phyloP scores from a whole-genome alignment of 495 filamentous ascomycete genomes.

The Tuber aestivum region DNA sequence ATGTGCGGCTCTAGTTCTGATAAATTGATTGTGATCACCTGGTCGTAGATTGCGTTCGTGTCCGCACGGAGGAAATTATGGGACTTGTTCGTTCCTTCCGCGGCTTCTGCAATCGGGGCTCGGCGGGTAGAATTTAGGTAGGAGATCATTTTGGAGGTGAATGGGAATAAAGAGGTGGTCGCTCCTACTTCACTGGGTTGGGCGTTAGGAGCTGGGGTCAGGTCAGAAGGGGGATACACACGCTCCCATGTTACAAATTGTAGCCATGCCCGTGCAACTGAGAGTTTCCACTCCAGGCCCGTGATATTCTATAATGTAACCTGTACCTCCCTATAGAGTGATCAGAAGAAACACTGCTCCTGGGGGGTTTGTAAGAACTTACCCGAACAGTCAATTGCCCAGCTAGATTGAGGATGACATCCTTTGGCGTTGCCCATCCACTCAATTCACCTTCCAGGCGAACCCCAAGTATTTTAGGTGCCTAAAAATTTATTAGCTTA shows the following conservation, averaged over 20 bases:
- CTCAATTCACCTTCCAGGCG: slow-evolving; percentile 73
- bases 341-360: slow-evolving; percentile 23
- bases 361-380: background rate
- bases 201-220: slow-evolving; percentile 41
- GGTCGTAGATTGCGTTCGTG: slow-evolving; percentile 74
- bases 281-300: slow-evolving; percentile 83
- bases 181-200: slow-evolving; percentile 72
- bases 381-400: slow-evolving; percentile 79
- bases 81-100: slow-evolving; percentile 50
- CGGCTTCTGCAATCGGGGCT: slow-evolving; percentile 60
- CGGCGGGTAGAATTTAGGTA: slow-evolving; percentile 84
- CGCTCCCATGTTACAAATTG: slow-evolving; percentile 79
- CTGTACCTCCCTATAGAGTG: slow-evolving; percentile 66
- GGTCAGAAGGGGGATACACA: slow-evolving; percentile 9
- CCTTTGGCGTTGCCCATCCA: slow-evolving; percentile 91
- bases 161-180: slow-evolving; percentile 91
- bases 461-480: slow-evolving; percentile 82
- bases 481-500: slow-evolving; percentile 47
- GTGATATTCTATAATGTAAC: slow-evolving; percentile 88
- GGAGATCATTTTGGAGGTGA: slow-evolving; percentile 60
- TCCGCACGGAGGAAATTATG: slow-evolving; percentile 67
- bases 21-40: slow-evolving; percentile 85
- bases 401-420: slow-evolving; percentile 84
- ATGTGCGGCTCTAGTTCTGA: slow-evolving; percentile 90
- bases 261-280: slow-evolving; percentile 89